Evolutionary conservation across 352 stramenopile species (phyloP).

Genomic region (Globisporangium lucens): DNA sequence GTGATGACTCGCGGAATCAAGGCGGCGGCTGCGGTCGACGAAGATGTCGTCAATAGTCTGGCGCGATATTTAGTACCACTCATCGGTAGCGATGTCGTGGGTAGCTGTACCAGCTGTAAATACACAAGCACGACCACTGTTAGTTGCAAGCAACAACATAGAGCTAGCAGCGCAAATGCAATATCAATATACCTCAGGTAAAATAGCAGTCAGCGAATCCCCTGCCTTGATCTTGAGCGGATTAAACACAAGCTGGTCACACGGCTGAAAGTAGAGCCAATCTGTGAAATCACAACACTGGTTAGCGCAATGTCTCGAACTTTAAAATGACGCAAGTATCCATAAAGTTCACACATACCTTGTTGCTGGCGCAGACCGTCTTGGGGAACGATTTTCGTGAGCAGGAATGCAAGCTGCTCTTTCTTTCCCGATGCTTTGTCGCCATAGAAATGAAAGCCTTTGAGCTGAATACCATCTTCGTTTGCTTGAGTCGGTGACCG

Average conservation of each 20-base stretch:
- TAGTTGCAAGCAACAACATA: not conserved
- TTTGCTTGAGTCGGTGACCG: not conserved
- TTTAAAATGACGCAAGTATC: not conserved
- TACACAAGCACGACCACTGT: not conserved
- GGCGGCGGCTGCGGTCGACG: constrained; percentile 7
- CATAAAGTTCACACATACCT: not conserved
- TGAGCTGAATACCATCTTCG: not conserved
- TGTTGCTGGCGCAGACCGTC: constrained; percentile 5
- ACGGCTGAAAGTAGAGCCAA: constrained; percentile 41
- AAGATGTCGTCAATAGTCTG: constrained; percentile 20
- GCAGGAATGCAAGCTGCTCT: constrained; percentile 20
- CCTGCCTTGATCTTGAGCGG: not conserved
- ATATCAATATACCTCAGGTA: not conserved
- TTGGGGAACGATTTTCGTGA: not conserved
- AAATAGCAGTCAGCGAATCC: not conserved
- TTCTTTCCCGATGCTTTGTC: constrained; percentile 11
- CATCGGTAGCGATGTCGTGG: not conserved
- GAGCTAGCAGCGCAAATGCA: not conserved
- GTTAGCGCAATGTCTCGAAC: not conserved
- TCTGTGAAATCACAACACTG: constrained; percentile 21
- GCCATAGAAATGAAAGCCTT: constrained; percentile 20
- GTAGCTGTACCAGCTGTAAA: not conserved
- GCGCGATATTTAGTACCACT: constrained; percentile 9
- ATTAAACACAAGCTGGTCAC: constrained; percentile 34
- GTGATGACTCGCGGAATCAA: constrained; percentile 29